A percentile compares a stretch with the other conserved stretches of the same genome.
Conservation (phyloP, 148 eudicot species). For the Chenopodium suecicum region DNA sequence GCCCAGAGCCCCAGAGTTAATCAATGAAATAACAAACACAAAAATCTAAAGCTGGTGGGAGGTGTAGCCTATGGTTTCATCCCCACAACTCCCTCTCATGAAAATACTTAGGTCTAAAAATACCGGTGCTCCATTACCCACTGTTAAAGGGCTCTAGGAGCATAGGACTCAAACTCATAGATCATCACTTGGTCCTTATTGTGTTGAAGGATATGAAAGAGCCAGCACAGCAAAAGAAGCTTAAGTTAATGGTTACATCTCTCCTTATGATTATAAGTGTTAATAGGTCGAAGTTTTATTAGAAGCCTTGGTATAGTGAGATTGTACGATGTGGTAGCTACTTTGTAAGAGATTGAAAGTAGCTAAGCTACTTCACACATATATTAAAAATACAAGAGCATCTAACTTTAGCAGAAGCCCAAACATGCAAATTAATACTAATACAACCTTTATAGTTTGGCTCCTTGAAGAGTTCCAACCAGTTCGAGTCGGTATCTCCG, state of each 20-base stretch:
- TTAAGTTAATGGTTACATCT: background rate
- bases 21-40: background rate
- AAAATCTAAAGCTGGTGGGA: background rate
- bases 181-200: background rate
- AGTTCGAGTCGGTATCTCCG: conserved; percentile 49
- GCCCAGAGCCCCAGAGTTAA: background rate
- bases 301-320: background rate
- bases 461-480: conserved; percentile 70
- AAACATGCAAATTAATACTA: conserved; percentile 8
- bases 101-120: background rate
- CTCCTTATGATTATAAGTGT: background rate
- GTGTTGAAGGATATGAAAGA: background rate
- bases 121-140: no score
- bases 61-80: background rate
- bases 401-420: conserved; percentile 1
- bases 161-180: background rate
- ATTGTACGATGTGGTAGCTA: background rate
- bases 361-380: background rate
- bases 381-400: background rate
- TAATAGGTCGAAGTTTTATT: background rate
- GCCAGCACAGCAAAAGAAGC: background rate
- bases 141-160: background rate
- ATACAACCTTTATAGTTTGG: conserved; percentile 78
- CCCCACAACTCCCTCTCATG: conserved; percentile 2
- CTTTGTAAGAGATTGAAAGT: background rate